phyloP scores from a whole-genome alignment of 176 grass and related monocot genomes.

The Carex kokanica region DNA sequence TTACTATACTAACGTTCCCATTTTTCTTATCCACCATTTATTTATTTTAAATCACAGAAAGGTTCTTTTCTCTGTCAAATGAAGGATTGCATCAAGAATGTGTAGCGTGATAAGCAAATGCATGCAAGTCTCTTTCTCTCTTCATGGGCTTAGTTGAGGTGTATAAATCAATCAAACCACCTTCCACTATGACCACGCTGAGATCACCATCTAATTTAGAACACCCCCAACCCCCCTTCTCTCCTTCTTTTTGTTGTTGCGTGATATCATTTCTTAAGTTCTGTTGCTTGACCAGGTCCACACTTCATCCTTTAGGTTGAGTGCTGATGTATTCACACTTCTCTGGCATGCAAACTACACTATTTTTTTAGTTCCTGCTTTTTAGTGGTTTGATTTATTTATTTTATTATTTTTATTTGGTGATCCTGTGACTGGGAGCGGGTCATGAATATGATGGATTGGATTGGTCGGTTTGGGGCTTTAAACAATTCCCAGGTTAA shows the following conservation, averaged over 20 bases:
- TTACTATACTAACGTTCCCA: neutral
- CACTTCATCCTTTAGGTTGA: slow-evolving; percentile 12
- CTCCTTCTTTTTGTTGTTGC: slow-evolving; percentile 12
- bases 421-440: neutral
- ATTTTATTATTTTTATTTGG: neutral
- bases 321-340: slow-evolving; percentile 13
- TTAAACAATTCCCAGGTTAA: neutral
- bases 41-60: neutral
- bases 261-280: slow-evolving; percentile 18
- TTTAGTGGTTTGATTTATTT: neutral
- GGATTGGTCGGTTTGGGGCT: neutral
- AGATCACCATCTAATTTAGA: slow-evolving; percentile 26
- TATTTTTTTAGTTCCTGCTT: neutral
- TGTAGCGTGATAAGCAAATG: neutral
- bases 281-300: slow-evolving; percentile 11
- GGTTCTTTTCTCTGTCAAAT: neutral
- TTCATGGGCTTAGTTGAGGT: slow-evolving; percentile 33
- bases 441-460: neutral
- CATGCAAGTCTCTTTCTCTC: slow-evolving; percentile 22
- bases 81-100: neutral
- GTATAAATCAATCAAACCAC: slow-evolving; percentile 36
- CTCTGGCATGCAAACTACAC: neutral
- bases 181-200: slow-evolving; percentile 17
- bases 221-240: neutral
- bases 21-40: neutral